phyloP scores from a whole-genome alignment of 371 early-diverging fungal genomes.

The Mortierella polycephala region DNA sequence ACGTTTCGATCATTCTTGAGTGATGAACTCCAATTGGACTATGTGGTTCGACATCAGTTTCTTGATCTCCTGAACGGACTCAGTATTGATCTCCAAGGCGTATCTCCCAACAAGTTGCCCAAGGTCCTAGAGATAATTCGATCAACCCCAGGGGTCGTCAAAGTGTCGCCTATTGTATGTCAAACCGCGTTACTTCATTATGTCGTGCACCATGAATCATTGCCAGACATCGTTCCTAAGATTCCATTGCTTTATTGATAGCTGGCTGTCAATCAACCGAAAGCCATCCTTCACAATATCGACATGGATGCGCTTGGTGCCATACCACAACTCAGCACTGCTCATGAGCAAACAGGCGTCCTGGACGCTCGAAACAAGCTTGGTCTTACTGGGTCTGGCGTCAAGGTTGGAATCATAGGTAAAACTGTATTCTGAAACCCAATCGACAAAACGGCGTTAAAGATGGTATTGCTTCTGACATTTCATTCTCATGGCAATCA shows the following conservation, averaged over 20 bases:
- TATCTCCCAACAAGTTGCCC: conserved; percentile 17
- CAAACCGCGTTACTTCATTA: not conserved
- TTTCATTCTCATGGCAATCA: no score
- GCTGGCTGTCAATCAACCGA: conserved; percentile 34
- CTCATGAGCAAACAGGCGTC: conserved; percentile 41
- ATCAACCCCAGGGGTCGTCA: conserved; percentile 26
- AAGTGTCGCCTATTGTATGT: conserved; percentile 40
- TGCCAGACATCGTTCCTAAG: not conserved
- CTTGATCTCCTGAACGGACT: conserved; percentile 42
- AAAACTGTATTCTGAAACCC: not conserved
- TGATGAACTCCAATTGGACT: conserved; percentile 18
- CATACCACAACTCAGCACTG: conserved; percentile 35
- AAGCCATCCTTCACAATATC: conserved; percentile 23
- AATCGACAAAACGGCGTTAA: no score
- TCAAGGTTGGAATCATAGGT: conserved; percentile 74
- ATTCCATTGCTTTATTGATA: conserved; percentile 1
- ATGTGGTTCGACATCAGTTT: conserved; percentile 37
- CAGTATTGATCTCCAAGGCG: conserved; percentile 36
- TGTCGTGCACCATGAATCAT: not conserved
- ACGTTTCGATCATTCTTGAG: conserved; percentile 14
- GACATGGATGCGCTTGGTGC: conserved; percentile 17
- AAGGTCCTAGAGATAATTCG: conserved; percentile 30
- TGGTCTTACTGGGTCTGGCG: conserved; percentile 63
- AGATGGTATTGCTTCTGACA: no score
- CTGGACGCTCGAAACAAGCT: conserved; percentile 27